Percentiles rank a stretch among this genome's conserved stretches.
Evolutionary conservation across 805 yeast genomes (phyloP).

Genomic region (Teunomyces kruisii): DNA sequence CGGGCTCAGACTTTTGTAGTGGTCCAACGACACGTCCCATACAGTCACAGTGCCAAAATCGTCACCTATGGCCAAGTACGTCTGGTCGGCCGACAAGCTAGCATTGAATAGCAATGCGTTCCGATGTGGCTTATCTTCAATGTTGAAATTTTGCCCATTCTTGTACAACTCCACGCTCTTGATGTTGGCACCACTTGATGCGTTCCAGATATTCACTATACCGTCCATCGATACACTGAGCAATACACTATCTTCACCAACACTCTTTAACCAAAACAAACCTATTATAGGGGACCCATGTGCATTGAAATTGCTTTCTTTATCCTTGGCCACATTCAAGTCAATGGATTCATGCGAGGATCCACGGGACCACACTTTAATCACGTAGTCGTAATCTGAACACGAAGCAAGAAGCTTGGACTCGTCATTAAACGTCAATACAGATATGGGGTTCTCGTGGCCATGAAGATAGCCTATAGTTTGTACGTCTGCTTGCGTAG

Average conservation of each 20-base stretch:
- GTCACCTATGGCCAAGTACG: conserved; percentile 62
- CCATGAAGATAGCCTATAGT: conserved; percentile 48
- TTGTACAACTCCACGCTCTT: conserved; percentile 31
- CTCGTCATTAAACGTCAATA: conserved; percentile 51
- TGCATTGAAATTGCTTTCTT: conserved; percentile 12
- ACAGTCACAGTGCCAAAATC: conserved; percentile 58
- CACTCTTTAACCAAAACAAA: conserved; percentile 52
- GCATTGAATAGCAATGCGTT: conserved; percentile 59
- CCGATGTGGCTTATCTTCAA: conserved; percentile 26
- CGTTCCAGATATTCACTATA: conserved; percentile 66
- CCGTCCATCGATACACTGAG: conserved; percentile 72
- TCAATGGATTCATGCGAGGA: conserved; percentile 50
- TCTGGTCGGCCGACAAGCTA: conserved; percentile 48
- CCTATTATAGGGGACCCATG: conserved; percentile 60
- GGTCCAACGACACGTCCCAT: conserved; percentile 40
- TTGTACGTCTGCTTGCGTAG: conserved; percentile 13
- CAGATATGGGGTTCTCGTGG: conserved; percentile 60
- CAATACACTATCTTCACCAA: conserved; percentile 22
- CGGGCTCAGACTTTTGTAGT: conserved; percentile 9
- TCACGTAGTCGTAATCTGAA: conserved; percentile 66
- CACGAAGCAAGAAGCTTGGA: conserved; percentile 65
- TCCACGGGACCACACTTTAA: conserved; percentile 75
- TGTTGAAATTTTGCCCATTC: conserved; percentile 22
- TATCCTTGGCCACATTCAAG: conserved; percentile 18
- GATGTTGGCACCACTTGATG: conserved; percentile 40